Percentiles rank a stretch among this genome's conserved stretches.
These are phyloP conservation scores for Boletus semigastroideus DNA, from an alignment of 1,284 basidiomycete species.

Conservation along the genomic window DNA sequence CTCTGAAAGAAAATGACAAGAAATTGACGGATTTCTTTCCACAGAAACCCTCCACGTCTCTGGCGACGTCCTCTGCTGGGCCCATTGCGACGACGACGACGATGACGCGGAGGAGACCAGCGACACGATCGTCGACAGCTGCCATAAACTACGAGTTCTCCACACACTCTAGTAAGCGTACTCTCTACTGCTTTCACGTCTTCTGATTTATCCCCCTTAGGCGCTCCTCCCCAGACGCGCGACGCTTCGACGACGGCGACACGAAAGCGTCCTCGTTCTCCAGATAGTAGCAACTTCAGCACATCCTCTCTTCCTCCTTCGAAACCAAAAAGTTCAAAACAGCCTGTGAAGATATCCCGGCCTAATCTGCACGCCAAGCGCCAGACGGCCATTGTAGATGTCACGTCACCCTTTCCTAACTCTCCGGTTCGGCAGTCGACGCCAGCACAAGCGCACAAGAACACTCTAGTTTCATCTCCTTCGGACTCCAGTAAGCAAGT, in stretches of 20 bases:
- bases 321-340: constrained; percentile 17
- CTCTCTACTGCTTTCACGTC: not conserved
- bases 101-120: constrained; percentile 13
- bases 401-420: constrained; percentile 11
- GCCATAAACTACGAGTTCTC: not conserved
- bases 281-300: constrained; percentile 13
- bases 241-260: constrained; percentile 14
- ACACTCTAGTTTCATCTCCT: constrained; percentile 14
- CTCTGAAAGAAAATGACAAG: constrained; percentile 13
- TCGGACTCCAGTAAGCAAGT: constrained; percentile 33
- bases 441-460: not conserved
- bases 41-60: constrained; percentile 10
- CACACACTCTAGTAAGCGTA: constrained; percentile 11
- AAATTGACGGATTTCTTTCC: constrained; percentile 32
- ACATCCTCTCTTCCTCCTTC: constrained; percentile 1
- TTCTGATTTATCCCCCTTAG: constrained; percentile 13
- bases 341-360: constrained; percentile 10
- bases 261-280: constrained; percentile 32
- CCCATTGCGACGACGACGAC: not conserved
- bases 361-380: constrained; percentile 2
- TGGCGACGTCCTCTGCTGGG: constrained; percentile 3
- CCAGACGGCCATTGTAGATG: constrained; percentile 3
- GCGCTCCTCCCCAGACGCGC: constrained; percentile 5
- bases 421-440: constrained; percentile 3
- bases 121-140: constrained; percentile 11